Evolutionary conservation across 2,329 filamentous ascomycete genomes (phyloP).

Genomic region (Cladosporium sp.): DNA sequence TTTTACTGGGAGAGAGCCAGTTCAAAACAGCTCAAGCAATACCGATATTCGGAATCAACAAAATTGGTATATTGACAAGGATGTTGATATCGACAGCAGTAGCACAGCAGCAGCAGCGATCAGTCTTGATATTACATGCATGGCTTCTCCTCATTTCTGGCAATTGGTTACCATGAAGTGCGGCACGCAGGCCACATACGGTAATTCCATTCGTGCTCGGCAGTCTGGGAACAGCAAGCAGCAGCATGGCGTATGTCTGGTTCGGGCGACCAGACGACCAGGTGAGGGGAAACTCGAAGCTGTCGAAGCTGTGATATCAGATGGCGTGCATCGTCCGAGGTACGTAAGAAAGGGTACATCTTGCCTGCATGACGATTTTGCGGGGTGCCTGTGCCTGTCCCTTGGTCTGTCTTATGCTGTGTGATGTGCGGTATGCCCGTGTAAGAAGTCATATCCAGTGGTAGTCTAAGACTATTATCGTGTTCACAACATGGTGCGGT

Average conservation of each 20-base stretch:
- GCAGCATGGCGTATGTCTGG: conserved; percentile 8
- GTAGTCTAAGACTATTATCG: neutral
- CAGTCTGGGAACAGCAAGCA: conserved; percentile 1
- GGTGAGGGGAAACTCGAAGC: conserved; percentile 18
- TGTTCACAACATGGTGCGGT: neutral
- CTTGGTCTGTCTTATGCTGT: neutral
- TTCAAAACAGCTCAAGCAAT: neutral
- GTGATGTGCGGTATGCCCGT: neutral
- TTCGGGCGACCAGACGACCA: neutral
- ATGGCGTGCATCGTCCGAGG: conserved; percentile 4
- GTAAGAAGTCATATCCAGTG: neutral
- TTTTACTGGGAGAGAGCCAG: neutral
- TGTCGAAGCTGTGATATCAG: conserved; percentile 6
- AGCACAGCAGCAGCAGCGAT: conserved; percentile 1
- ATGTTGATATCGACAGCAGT: neutral
- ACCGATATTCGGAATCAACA: no score
- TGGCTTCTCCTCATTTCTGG: conserved; percentile 16
- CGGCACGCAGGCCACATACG: conserved; percentile 13
- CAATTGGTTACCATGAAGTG: neutral
- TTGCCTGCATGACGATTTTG: neutral
- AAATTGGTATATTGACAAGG: neutral
- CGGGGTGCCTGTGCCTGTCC: conserved; percentile 7
- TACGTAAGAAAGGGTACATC: conserved; percentile 12
- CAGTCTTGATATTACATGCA: neutral
- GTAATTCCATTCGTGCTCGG: conserved; percentile 21